Base-by-base conservation (phyloP, 306 rosid species). In the Datisca glomerata region DNA sequence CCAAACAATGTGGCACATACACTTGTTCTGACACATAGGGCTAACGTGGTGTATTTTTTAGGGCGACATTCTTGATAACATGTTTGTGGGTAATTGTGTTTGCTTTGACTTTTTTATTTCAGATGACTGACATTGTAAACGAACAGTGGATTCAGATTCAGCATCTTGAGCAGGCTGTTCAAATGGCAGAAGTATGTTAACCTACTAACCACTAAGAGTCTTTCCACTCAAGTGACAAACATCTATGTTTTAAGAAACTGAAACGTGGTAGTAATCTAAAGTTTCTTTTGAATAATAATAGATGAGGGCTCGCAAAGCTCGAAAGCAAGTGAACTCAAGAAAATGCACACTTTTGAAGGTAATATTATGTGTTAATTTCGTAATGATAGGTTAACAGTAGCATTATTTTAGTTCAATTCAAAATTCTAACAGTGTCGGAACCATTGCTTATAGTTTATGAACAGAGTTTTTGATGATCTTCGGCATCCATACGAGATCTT, bases 131-230 rank as follows among this genome's bases (percentile, higher is more conserved):
- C 51, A 42, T 80, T 51, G 81, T 89, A 53, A 72, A 75, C 14
- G 95, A 89, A 52, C 93, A 75, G 51, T 83, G 95, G 97, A 75
- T 84, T 61, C 86, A 83, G 42, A 63, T 89, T 56, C 95, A 81
- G 72, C 84, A 67, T 57, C 97, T 89, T 41, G 91, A 89, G 79
- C 97, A 89, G 81, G 97, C 93, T 64, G 84, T 83, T 84, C 77
- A 80, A 45, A 50, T 70, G 43, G 23, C 85, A 39, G 48, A 77
- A 49, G 97, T 80, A 89, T 49, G 34, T 22, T 23, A 9, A 61
- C 34, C 45, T 21, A 12, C 31, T 33, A 21, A 44, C 45, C 18
- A 12, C 31, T 33, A 21, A 44, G 51, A 23, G 37, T 34, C 5
- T 8, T 11, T 51, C 46, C 6, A 27, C 45, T 23, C 5, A 41